These are phyloP conservation scores for Plantago coronopus DNA, from an alignment of 305 asterid genomes.

Conservation along the genomic window DNA sequence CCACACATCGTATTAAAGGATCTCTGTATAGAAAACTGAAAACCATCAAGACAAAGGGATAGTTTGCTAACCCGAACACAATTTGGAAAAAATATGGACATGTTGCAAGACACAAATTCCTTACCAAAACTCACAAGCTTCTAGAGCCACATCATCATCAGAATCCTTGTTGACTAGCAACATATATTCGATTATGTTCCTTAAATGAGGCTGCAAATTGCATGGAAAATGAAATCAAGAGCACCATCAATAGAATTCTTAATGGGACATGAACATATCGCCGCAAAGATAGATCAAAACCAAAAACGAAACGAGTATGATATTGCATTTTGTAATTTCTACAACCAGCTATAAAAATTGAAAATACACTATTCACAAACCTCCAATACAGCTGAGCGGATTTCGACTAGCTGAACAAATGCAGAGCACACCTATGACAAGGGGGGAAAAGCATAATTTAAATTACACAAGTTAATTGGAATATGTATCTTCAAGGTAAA, in stretches of 20 bases:
- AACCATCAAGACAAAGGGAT: not conserved
- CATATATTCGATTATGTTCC: conserved; percentile 85
- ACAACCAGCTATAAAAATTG: conserved; percentile 2
- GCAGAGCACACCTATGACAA: conserved; percentile 87
- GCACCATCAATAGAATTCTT: conserved; percentile 16
- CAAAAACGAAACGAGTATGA: conserved; percentile 1
- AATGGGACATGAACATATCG: not conserved
- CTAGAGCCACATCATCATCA: conserved; percentile 94
- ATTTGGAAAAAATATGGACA: conserved; percentile 5
- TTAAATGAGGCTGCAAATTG: conserved; percentile 76
- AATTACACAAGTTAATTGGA: not conserved
- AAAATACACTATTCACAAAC: conserved; percentile 32
- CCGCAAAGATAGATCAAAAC: conserved; percentile 16
- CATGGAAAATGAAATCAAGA: conserved; percentile 27
- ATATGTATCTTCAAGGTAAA: too few relatives aligned
- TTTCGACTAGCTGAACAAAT: conserved; percentile 91
- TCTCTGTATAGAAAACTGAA: too few relatives aligned
- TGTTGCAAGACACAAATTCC: conserved; percentile 1
- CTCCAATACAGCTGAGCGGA: conserved; percentile 77
- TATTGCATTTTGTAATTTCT: conserved; percentile 6
- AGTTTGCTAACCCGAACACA: conserved; percentile 1
- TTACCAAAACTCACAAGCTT: conserved; percentile 99
- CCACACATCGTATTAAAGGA: too few relatives aligned
- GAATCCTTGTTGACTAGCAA: conserved; percentile 86
- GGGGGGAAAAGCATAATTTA: conserved; percentile 5